Conservation (phyloP, 257 asterid species). For the Solanum virginianum region DNA sequence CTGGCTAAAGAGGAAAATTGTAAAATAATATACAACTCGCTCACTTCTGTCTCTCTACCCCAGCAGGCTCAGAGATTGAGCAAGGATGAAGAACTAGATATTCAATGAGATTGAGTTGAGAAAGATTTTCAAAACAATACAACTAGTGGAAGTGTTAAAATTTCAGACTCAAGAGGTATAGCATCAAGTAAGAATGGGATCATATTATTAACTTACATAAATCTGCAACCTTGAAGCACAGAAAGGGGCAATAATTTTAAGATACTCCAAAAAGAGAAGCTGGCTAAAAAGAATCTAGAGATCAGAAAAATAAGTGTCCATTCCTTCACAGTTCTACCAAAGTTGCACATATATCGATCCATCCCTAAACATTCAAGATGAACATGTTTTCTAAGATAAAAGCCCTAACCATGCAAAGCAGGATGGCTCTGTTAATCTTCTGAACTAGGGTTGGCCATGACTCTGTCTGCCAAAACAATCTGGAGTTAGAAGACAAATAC, state of each 20-base stretch:
- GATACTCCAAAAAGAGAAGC: neutral
- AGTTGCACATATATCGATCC: neutral
- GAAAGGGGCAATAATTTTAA: neutral
- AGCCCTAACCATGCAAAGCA: slow-evolving; percentile 28
- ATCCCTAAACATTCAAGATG: neutral
- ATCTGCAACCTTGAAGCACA: neutral
- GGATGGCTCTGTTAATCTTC: slow-evolving; percentile 14
- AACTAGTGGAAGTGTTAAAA: neutral
- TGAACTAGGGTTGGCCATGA: slow-evolving; percentile 25
- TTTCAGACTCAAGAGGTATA: neutral
- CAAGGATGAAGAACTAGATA: neutral
- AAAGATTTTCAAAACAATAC: neutral
- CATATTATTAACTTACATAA: neutral
- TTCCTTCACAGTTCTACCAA: neutral
- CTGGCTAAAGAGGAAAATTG: neutral
- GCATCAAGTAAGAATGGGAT: neutral
- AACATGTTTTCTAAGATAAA: neutral
- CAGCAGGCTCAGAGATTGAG: neutral
- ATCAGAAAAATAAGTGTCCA: neutral
- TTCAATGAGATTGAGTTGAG: neutral
- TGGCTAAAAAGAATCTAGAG: neutral
- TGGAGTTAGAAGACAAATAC: neutral
- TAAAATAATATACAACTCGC: neutral
- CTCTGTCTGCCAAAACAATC: slow-evolving; percentile 13
- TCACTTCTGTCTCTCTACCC: neutral